Base-by-base conservation (phyloP, 2,329 filamentous ascomycete species). In the Eurotiales sp. region DNA sequence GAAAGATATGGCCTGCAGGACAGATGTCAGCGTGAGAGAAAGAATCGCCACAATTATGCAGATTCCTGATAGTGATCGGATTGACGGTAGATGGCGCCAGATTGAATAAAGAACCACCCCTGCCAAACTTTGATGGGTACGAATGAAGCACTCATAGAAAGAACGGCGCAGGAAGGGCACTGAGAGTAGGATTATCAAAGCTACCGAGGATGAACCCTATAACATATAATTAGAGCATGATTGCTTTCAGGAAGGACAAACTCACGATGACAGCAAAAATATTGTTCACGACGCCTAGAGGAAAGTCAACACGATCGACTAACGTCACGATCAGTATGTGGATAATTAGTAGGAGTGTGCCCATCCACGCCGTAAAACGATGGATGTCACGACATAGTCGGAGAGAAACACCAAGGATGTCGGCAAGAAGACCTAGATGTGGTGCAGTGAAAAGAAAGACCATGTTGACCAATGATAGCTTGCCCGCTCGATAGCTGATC, bases 71-170 rank as follows among this genome's bases (percentile, higher is more conserved):
- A 55, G 50, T 37, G 23, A 12, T 34, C 27, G 25, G 29, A 46
- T 32, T n/a, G 52, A 44, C 21, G 51, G 51, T 23, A 62, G 44
- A 53, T 64, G 58, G 17, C 49, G 50, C 58, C 57, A 64, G 25
- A 52, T 58, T 7, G 58, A 50, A 48, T 61, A 63, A 25, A 61
- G 27, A 55, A 55, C 58, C 21, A 59, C 14, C 8, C 32, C 51
- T 8, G 60, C 43, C 11, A 63, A 42, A 23, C 45, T 44, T 34
- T 63, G 55, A 57, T 64, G 58, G 27, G 27, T 48, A 51, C 55
- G 54, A 17, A 63, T 59, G 50, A 63, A 63, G 44, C 59, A 56
- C 55, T 65, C 56, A 37, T 64, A 64, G 5, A 56, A 58, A 48
- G 39, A 51, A 29, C 50, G 49, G 32, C 56, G 55, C 57, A 61